Evolutionary conservation across 805 yeast species (phyloP).

Genomic region (Ogataea chonburiensis): DNA sequence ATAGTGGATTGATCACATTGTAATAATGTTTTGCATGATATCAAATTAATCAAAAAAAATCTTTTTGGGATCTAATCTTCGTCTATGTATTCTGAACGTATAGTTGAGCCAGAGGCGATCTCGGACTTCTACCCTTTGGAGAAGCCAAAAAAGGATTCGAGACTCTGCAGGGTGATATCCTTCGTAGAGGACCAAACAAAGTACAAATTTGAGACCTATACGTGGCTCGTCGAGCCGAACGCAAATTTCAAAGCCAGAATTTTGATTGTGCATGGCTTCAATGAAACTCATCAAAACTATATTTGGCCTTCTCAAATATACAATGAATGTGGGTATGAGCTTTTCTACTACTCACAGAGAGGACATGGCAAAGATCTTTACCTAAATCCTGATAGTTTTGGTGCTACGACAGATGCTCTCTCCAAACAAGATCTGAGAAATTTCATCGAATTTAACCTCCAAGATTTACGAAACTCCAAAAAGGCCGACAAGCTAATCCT

Average conservation of each 20-base stretch:
- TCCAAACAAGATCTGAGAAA: slow-evolving; percentile 58
- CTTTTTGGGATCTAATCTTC: not conserved
- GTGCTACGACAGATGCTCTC: slow-evolving; percentile 56
- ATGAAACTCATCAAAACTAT: slow-evolving; percentile 54
- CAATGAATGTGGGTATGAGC: slow-evolving; percentile 54
- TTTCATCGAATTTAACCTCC: slow-evolving; percentile 46
- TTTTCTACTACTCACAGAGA: slow-evolving; percentile 68
- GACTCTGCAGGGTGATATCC: slow-evolving; percentile 2
- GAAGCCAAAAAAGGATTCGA: slow-evolving; percentile 2
- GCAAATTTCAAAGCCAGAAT: slow-evolving; percentile 47
- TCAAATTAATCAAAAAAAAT: too few relatives aligned
- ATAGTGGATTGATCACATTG: slow-evolving; percentile 6
- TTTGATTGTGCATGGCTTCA: slow-evolving; percentile 68
- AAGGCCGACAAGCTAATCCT: slow-evolving; percentile 44
- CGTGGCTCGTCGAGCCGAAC: slow-evolving; percentile 14
- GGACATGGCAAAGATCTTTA: slow-evolving; percentile 66
- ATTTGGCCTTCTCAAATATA: slow-evolving; percentile 52
- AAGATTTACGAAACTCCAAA: slow-evolving; percentile 29
- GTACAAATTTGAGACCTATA: slow-evolving; percentile 22
- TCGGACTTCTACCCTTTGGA: slow-evolving; percentile 6
- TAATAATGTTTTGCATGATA: slow-evolving; percentile 3
- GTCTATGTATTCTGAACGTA: slow-evolving; percentile 1
- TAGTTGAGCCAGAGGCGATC: slow-evolving; percentile 3
- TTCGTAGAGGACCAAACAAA: slow-evolving; percentile 5
- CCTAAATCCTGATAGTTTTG: slow-evolving; percentile 46